Evolutionary conservation across 371 early-diverging fungal species (phyloP), one percentile per base, ranked within the genome.

Genomic region (Mortierella sp.): DNA sequence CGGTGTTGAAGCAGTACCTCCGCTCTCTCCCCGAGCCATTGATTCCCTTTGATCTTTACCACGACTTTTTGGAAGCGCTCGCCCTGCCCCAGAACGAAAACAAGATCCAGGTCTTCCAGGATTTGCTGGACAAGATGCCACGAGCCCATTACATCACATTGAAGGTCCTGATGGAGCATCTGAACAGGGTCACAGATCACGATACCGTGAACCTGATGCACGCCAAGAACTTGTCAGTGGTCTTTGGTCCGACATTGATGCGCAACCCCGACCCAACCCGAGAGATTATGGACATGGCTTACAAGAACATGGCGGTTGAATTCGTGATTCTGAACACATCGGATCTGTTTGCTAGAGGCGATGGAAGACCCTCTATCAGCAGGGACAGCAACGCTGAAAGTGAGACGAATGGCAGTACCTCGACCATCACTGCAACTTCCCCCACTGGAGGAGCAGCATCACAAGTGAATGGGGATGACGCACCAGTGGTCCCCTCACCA

Each of bases 161-260:
- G 21, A 79, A 81, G 41, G 84, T 77, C 50, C 64, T 94, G 60
- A 78, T 91, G 63, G 71, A 74, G 48, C 94, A 94, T 63, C 63
- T 92, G 60, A 76, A 81, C 59, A 74, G 83, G 17, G 85, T 95
- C 2, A 85, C 85, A 28, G 67, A 82, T 27, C 63, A 80, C 28
- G 81, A 81, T 21, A 67, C 77, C 46, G 82, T 85, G n/a, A 97
- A 96, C 78, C 71, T 92, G 53, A 97, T 97, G 97, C 89, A 88
- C 14, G 78, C 95, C 24, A 90, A 92, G 66, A 97, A 96, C 52
- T 65, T 97, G 28, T 93, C 94, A 7, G 95, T 96, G 0, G 95
- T 97, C 43, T 95, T 97, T 87, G 97, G 96, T 0, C 97, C 96
- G 0, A 95, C 94, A 8, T 78, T 97, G n/a, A 81, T 97, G 79